These are phyloP conservation scores for Coemansia sp. DNA, from an alignment of 192 early-diverging fungal genomes.

Conservation along the genomic window DNA sequence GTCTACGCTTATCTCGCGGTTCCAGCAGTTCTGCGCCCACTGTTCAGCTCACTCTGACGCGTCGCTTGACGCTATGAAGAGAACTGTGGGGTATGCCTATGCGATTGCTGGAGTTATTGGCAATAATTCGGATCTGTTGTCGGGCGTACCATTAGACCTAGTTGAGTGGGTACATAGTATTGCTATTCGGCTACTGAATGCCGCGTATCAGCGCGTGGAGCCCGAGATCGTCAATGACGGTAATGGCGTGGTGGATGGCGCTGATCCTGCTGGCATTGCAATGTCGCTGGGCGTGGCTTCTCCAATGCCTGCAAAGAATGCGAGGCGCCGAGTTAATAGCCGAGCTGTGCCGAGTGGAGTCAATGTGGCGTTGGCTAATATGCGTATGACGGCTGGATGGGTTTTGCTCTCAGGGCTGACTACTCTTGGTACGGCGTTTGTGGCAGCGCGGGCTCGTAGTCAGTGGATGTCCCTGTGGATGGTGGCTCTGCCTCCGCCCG, in stretches of 20 bases:
- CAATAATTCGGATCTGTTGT: not conserved
- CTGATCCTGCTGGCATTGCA: conserved; percentile 13
- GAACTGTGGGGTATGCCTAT: conserved; percentile 66
- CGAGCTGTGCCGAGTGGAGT: not conserved
- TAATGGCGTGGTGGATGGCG: not conserved
- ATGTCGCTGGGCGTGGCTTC: conserved; percentile 6
- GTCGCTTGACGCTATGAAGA: conserved; percentile 48
- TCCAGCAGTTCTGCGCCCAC: conserved; percentile 73
- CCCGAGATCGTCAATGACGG: conserved; percentile 14
- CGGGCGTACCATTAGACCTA: conserved; percentile 69
- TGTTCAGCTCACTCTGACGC: conserved; percentile 58
- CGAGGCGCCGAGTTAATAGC: not conserved
- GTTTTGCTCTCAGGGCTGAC: conserved; percentile 28
- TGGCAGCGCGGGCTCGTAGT: not conserved
- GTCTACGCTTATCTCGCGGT: conserved; percentile 62
- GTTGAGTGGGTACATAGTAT: conserved; percentile 79
- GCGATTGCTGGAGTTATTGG: conserved; percentile 66
- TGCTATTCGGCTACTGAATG: conserved; percentile 73
- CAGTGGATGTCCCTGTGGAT: conserved; percentile 41
- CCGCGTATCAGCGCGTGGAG: conserved; percentile 34
- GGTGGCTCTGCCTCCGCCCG: conserved; percentile 28
- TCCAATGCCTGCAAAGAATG: not conserved
- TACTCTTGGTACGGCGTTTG: conserved; percentile 12
- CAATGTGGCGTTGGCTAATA: conserved; percentile 15
- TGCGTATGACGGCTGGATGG: conserved; percentile 47